Evolutionary conservation across 345 rosid genomes (phyloP), one percentile per base, ranked within the genome.

Genomic region (Boechera stricta): DNA sequence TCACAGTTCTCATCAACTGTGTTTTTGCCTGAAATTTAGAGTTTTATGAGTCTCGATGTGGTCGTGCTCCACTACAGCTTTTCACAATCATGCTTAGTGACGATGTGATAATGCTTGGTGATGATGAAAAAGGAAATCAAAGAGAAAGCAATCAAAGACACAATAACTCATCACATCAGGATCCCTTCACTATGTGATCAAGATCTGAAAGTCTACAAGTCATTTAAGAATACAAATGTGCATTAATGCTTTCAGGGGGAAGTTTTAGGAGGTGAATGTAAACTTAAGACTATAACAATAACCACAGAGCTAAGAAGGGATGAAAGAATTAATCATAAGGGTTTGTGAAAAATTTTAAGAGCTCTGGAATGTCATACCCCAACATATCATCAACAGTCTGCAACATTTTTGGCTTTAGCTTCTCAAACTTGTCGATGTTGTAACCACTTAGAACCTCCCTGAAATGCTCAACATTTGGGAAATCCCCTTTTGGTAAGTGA

Each of bases 311-410:
- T 28, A 51, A 67, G 2, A 58, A 68, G 55, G 47, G 31, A 63
- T n/a, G 7, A 24, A 60, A 47, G 12, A 11, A 78, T 78, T 79
- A 91, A 52, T 87, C 98, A 11, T 91, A 91, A 13, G 96, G 97
- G 79, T 95, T 95, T 70, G 81, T 83, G 80, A 94, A 94, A 72
- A 74, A 82, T 88, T 92, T 90, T 83, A 90, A 77, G 67, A 90
- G 91, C 4, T 92, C 85, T 0, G 99, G 97, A 67, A 95, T 91
- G 82, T 93, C 96, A 60, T 95, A 88, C 53, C 89, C 99, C 78
- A 92, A 72, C 99, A 95, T 95, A 73, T 91, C 94, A 67, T 92
- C 99, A 12, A 92, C 96, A 16, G 85, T 84, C 79, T 91, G 97
- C 76, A 89, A 82, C 97, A 92, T 87, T 81, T 95, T 95, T 10